These are phyloP conservation scores for Diaporthe ampelina DNA, from an alignment of 2,329 filamentous ascomycete species.

Conservation along the genomic window DNA sequence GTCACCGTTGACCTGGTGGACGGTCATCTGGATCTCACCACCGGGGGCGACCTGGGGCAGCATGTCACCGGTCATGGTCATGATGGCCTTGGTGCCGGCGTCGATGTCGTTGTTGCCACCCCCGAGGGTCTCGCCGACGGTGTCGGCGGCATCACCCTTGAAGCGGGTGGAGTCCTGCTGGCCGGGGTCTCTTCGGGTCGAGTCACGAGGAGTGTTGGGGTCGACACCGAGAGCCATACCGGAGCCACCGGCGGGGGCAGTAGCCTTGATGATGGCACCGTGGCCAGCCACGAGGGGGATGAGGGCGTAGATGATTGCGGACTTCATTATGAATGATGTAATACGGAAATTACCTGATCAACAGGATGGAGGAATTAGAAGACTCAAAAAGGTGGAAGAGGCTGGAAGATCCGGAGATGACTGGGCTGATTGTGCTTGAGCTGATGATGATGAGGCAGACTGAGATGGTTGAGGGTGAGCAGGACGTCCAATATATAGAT, in stretches of 20 bases:
- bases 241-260: slow-evolving; percentile 69
- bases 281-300: slow-evolving; percentile 72
- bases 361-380: slow-evolving; percentile 29
- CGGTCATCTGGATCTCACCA: slow-evolving; percentile 71
- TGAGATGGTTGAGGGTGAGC: not conserved
- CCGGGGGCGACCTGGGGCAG: slow-evolving; percentile 73
- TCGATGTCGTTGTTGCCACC: slow-evolving; percentile 70
- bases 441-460: slow-evolving; percentile 19
- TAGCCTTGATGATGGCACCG: slow-evolving; percentile 70
- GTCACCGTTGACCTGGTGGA: slow-evolving; percentile 78
- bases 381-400: slow-evolving; percentile 6
- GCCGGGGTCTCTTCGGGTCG: slow-evolving; percentile 71
- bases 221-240: slow-evolving; percentile 67
- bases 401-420: slow-evolving; percentile 1
- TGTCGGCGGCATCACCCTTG: slow-evolving; percentile 52
- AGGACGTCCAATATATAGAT: slow-evolving; percentile 34
- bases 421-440: slow-evolving; percentile 18
- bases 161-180: slow-evolving; percentile 76
- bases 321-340: slow-evolving; percentile 36
- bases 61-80: slow-evolving; percentile 67
- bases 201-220: slow-evolving; percentile 71
- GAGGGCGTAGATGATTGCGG: slow-evolving; percentile 52
- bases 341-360: slow-evolving; percentile 31
- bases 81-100: slow-evolving; percentile 68
- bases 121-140: slow-evolving; percentile 57